Evolutionary conservation across 2,329 filamentous ascomycete species (phyloP).

Genomic region (Lecanicillium sp.): DNA sequence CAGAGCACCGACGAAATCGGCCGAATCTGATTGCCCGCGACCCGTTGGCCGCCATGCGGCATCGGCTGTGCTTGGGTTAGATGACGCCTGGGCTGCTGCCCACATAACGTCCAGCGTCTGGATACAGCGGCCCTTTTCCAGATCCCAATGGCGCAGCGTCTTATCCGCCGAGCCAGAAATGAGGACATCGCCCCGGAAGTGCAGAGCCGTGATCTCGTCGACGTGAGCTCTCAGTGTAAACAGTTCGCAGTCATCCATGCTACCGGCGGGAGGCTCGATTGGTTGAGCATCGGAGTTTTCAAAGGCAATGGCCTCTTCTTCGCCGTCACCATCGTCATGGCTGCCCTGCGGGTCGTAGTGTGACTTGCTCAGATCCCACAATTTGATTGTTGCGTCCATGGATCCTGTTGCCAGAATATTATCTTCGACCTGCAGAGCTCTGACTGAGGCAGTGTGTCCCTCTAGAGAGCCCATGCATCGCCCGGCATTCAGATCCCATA

Average conservation of each 20-base stretch:
- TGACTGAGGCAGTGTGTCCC: constrained; percentile 89
- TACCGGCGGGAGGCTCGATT: constrained; percentile 65
- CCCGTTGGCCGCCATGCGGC: constrained; percentile 66
- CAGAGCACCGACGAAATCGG: constrained; percentile 88
- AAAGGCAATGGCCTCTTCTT: constrained; percentile 64
- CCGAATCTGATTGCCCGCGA: constrained; percentile 53
- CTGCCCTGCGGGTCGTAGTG: constrained; percentile 69
- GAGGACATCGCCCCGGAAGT: constrained; percentile 82
- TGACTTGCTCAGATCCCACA: constrained; percentile 91
- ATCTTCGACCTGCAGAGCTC: constrained; percentile 87
- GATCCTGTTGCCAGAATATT: constrained; percentile 93
- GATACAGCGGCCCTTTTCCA: constrained; percentile 93
- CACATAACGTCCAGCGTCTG: constrained; percentile 97
- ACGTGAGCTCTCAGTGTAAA: constrained; percentile 85
- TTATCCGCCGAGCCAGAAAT: constrained; percentile 97
- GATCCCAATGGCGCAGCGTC: constrained; percentile 94
- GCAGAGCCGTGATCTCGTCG: constrained; percentile 86
- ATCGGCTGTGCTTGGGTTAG: constrained; percentile 55
- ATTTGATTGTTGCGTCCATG: constrained; percentile 84
- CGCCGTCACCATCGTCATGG: constrained; percentile 50
- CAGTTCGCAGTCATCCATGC: constrained; percentile 84
- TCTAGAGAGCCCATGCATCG: constrained; percentile 87
- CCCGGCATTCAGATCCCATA: constrained; percentile 94
- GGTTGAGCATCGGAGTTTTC: constrained; percentile 61
- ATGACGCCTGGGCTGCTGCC: constrained; percentile 86